These are phyloP conservation scores for Byssothecium circinans DNA, from an alignment of 2,329 filamentous ascomycete species.

Conservation along the genomic window DNA sequence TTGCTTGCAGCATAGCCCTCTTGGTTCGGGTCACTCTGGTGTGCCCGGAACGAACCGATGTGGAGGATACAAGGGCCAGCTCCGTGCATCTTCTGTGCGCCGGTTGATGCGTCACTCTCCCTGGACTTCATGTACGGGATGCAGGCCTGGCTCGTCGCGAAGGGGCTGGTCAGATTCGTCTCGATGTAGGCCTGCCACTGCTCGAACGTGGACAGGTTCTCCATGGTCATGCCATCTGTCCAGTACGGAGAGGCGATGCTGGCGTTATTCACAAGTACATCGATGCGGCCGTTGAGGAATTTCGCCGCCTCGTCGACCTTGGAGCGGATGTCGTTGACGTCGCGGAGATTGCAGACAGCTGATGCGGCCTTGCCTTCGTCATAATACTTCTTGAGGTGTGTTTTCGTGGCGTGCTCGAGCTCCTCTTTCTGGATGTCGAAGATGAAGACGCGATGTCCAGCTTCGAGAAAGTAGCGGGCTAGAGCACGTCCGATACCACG, in stretches of 20 bases:
- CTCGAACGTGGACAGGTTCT: constrained; percentile 45
- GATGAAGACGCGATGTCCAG: constrained; percentile 52
- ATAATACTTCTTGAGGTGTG: constrained; percentile 45
- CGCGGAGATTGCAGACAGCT: constrained; percentile 50
- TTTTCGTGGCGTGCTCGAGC: constrained; percentile 42
- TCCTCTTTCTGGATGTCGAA: constrained; percentile 47
- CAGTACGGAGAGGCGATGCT: constrained; percentile 45
- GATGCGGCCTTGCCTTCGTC: constrained; percentile 38
- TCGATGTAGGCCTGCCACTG: constrained; percentile 53
- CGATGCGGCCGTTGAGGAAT: constrained; percentile 47
- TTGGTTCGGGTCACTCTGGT: constrained; percentile 52
- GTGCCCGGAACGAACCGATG: constrained; percentile 51
- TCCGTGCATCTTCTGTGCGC: constrained; percentile 29
- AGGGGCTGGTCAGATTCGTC: constrained; percentile 52
- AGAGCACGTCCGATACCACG: constrained; percentile 54
- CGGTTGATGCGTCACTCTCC: constrained; percentile 25
- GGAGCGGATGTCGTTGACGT: constrained; percentile 45
- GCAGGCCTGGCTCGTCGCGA: constrained; percentile 51
- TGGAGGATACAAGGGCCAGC: constrained; percentile 52
- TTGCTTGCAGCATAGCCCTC: constrained; percentile 57
- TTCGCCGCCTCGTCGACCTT: constrained; percentile 47
- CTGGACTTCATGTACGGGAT: constrained; percentile 51
- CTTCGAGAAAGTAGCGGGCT: constrained; percentile 49
- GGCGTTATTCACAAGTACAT: constrained; percentile 45
- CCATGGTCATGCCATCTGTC: constrained; percentile 52